These are phyloP conservation scores for Cystobasidium onofrii DNA, from an alignment of 768 basidiomycete species.

Conservation along the genomic window DNA sequence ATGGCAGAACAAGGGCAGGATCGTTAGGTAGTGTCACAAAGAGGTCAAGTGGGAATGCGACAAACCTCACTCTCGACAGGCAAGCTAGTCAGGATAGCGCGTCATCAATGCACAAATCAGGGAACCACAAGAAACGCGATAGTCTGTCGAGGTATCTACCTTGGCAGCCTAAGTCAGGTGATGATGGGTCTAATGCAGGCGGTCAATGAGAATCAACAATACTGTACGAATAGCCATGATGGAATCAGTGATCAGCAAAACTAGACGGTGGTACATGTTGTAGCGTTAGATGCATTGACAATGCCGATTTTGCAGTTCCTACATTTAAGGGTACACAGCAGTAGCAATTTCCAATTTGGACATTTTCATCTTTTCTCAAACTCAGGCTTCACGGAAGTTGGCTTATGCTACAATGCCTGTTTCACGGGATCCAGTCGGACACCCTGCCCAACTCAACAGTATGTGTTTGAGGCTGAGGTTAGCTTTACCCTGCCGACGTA, in stretches of 20 bases:
- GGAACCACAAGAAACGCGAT: neutral
- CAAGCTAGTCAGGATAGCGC: neutral
- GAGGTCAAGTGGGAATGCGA: neutral
- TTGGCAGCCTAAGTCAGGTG: neutral
- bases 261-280: neutral
- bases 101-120: neutral
- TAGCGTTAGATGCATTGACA: neutral
- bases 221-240: too few species aligned
- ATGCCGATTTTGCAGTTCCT: neutral
- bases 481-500: neutral
- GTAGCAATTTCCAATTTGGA: neutral
- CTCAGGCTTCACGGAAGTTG: neutral
- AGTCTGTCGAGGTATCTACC: neutral
- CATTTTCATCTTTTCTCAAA: neutral
- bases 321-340: neutral
- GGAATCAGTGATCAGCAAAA: too few species aligned
- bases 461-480: neutral
- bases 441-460: too few species aligned
- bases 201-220: too few species aligned
- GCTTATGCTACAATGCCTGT: neutral
- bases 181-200: neutral
- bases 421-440: too few species aligned
- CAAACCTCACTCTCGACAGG: neutral
- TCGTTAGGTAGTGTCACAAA: neutral
- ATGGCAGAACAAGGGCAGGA: slow-evolving; percentile 3